phyloP scores from a whole-genome alignment of 1,139 yeast species.

The Lodderomyces oxycetoniae region DNA sequence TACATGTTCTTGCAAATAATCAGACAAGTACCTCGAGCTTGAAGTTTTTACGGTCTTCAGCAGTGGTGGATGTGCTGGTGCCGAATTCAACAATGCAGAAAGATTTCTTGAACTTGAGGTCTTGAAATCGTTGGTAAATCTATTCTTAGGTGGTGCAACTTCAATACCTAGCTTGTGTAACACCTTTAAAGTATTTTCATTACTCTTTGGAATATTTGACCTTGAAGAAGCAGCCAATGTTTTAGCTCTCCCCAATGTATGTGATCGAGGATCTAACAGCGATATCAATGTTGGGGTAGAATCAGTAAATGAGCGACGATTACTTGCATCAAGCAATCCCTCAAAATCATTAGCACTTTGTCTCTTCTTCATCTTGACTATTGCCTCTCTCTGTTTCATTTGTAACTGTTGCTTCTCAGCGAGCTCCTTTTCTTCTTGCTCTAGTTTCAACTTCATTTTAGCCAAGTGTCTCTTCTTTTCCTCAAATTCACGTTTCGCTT shows the following conservation, averaged over 20 bases:
- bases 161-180: constrained; percentile 44
- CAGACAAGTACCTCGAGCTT: constrained; percentile 41
- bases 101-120: constrained; percentile 45
- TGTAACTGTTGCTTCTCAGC: constrained; percentile 16
- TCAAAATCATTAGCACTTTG: constrained; percentile 27
- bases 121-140: constrained; percentile 26
- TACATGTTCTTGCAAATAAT: constrained; percentile 13
- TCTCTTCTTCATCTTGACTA: constrained; percentile 27
- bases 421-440: constrained; percentile 11
- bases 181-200: constrained; percentile 29
- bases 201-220: constrained; percentile 6
- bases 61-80: constrained; percentile 9
- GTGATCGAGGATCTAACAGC: constrained; percentile 38
- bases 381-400: constrained; percentile 30
- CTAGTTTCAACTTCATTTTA: constrained; percentile 15
- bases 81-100: constrained; percentile 22
- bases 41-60: constrained; percentile 33
- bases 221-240: constrained; percentile 28
- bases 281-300: constrained; percentile 13
- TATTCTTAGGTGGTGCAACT: constrained; percentile 22
- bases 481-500: constrained; percentile 13
- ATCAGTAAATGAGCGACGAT: constrained; percentile 21
- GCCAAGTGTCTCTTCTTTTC: constrained; percentile 11
- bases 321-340: constrained; percentile 14
- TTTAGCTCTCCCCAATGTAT: constrained; percentile 36